Evolutionary conservation across 495 filamentous ascomycete genomes (phyloP).

Genomic region (Aspergillus cavernicola): DNA sequence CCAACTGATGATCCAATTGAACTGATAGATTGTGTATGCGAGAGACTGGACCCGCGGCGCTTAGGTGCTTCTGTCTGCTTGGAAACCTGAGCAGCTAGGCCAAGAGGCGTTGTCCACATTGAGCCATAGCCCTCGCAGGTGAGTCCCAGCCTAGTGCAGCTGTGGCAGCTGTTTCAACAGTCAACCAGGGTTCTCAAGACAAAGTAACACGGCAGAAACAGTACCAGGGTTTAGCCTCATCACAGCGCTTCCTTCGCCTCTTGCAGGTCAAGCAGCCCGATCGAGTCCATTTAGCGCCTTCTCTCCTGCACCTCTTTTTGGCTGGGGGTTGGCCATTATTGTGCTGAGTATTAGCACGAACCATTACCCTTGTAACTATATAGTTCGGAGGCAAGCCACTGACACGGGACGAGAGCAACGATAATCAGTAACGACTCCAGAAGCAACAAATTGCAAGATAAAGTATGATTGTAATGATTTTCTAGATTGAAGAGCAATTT

Average conservation of each 20-base stretch:
- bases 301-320: conserved; percentile 28
- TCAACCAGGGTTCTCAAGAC: neutral
- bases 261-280: conserved; percentile 46
- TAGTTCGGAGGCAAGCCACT: neutral
- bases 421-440: neutral
- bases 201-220: neutral
- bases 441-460: neutral
- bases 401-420: no score
- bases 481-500: neutral
- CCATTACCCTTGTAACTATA: conserved; percentile 5
- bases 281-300: conserved; percentile 41
- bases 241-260: conserved; percentile 41
- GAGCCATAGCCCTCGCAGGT: conserved; percentile 43
- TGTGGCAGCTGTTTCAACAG: conserved; percentile 31
- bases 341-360: neutral
- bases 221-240: conserved; percentile 43
- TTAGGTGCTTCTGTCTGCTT: conserved; percentile 24
- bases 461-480: neutral
- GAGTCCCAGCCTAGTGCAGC: conserved; percentile 37
- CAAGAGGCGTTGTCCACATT: conserved; percentile 40
- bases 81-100: conserved; percentile 33
- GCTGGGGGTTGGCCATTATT: conserved; percentile 2
- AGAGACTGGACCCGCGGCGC: conserved; percentile 25
- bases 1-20: conserved; percentile 17
- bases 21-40: conserved; percentile 18